phyloP scores from a whole-genome alignment of 148 eudicot genomes.

The Rhododendron simsii region DNA sequence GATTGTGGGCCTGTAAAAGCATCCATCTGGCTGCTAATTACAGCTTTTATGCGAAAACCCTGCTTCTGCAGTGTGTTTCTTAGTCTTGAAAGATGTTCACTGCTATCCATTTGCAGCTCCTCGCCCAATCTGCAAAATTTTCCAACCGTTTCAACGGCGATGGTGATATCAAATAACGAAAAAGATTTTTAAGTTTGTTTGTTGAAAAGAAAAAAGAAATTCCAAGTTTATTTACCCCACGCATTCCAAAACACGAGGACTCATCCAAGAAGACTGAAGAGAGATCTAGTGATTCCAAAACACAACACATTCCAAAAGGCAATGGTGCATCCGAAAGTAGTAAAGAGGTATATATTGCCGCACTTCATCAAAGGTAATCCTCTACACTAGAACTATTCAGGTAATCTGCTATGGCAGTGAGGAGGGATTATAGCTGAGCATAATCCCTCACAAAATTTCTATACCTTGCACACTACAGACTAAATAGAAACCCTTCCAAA shows the following conservation, averaged over 20 bases:
- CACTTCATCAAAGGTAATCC: neutral
- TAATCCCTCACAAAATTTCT: neutral
- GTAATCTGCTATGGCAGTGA: neutral
- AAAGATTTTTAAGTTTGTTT: neutral
- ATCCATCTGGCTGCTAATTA: constrained; percentile 39
- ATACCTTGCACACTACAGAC: neutral
- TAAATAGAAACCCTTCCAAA: neutral
- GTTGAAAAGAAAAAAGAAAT: neutral
- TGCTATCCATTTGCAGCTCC: constrained; percentile 24
- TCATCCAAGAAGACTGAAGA: neutral
- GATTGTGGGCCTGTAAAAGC: constrained; percentile 17
- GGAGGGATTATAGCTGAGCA: neutral
- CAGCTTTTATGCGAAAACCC: constrained; percentile 19
- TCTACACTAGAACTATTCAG: neutral
- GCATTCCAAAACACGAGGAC: neutral
- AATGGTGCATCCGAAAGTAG: neutral
- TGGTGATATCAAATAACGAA: neutral
- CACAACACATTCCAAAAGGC: neutral
- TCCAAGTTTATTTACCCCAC: neutral
- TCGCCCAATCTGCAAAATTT: constrained; percentile 23
- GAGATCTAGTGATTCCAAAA: neutral
- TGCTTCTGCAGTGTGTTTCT: constrained; percentile 13
- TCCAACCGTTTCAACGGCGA: neutral
- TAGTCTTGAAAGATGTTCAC: constrained; percentile 23
- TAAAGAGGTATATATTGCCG: neutral